Conservation (phyloP, 179 eudicot species). For the Spinacia oleracea region DNA sequence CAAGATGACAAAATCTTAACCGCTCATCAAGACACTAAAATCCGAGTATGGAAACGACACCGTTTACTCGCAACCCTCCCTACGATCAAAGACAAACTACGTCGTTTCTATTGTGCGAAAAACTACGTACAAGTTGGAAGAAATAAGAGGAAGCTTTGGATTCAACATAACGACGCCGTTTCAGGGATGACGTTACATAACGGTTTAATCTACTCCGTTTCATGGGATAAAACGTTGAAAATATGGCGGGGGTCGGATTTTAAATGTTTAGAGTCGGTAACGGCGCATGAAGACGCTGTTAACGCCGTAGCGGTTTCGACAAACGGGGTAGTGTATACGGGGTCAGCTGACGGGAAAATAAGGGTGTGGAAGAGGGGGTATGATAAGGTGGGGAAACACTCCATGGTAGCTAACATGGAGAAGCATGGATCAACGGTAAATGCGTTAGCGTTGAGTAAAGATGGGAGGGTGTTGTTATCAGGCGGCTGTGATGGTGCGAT, state of each 20-base stretch:
- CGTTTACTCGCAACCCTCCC: slow-evolving; percentile 29
- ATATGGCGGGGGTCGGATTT: slow-evolving; percentile 36
- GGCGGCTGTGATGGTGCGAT: slow-evolving; percentile 41
- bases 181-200: slow-evolving; percentile 28
- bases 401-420: slow-evolving; percentile 24
- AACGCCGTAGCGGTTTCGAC: slow-evolving; percentile 32
- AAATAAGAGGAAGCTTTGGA: slow-evolving; percentile 35
- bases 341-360: slow-evolving; percentile 37
- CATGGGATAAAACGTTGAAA: slow-evolving; percentile 41
- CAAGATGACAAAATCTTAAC: slow-evolving; percentile 18
- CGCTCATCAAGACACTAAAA: slow-evolving; percentile 39
- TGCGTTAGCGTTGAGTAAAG: slow-evolving; percentile 26
- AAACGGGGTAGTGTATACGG: slow-evolving; percentile 33
- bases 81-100: slow-evolving; percentile 24
- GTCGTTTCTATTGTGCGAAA: slow-evolving; percentile 22
- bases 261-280: slow-evolving; percentile 36
- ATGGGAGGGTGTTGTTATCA: slow-evolving; percentile 30
- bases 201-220: slow-evolving; percentile 36
- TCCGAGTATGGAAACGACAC: slow-evolving; percentile 36
- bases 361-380: slow-evolving; percentile 27
- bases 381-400: slow-evolving; percentile 8
- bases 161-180: slow-evolving; percentile 42
- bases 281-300: slow-evolving; percentile 37
- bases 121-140: slow-evolving; percentile 35
- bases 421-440: slow-evolving; percentile 31